Percentiles rank a stretch among this genome's conserved stretches.
Evolutionary conservation across 1,139 yeast species (phyloP).

Genomic region (Geotrichum aggregatum): DNA sequence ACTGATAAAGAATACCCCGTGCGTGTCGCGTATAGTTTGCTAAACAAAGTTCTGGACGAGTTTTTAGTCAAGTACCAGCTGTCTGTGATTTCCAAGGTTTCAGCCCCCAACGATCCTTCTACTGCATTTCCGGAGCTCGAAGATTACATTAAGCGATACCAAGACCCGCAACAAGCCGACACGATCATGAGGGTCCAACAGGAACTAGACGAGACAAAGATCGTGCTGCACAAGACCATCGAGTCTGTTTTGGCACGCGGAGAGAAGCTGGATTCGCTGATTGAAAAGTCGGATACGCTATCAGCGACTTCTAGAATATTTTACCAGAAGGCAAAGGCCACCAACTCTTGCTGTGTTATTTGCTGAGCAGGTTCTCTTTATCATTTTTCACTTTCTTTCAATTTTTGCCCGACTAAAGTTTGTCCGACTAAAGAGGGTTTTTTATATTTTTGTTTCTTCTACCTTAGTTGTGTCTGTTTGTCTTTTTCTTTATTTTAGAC

Average conservation of each 20-base stretch:
- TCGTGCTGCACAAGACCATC: constrained; percentile 90
- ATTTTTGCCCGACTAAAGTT: neutral
- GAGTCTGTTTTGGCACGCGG: constrained; percentile 94
- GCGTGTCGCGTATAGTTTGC: constrained; percentile 91
- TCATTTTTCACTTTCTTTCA: neutral
- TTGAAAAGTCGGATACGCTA: constrained; percentile 90
- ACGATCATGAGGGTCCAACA: constrained; percentile 95
- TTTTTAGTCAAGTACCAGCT: constrained; percentile 80
- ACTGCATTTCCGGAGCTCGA: constrained; percentile 55
- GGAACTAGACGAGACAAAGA: constrained; percentile 95
- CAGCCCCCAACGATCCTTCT: constrained; percentile 44
- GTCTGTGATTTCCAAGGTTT: constrained; percentile 58
- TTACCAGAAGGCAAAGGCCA: constrained; percentile 95
- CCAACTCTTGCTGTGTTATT: constrained; percentile 90
- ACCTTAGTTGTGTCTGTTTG: no score
- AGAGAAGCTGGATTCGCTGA: constrained; percentile 88
- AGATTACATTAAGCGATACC: constrained; percentile 73
- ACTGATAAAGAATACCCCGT: constrained; percentile 95
- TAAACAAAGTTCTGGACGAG: constrained; percentile 88
- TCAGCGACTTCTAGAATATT: constrained; percentile 87
- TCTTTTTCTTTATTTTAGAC: no score
- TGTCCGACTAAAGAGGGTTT: neutral
- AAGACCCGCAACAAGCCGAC: constrained; percentile 96
- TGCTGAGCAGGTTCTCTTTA: constrained; percentile 42
- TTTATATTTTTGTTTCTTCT: neutral